Evolutionary conservation across 257 asterid species (phyloP), one percentile per base, ranked within the genome.

Genomic region (Leonotis leonurus): DNA sequence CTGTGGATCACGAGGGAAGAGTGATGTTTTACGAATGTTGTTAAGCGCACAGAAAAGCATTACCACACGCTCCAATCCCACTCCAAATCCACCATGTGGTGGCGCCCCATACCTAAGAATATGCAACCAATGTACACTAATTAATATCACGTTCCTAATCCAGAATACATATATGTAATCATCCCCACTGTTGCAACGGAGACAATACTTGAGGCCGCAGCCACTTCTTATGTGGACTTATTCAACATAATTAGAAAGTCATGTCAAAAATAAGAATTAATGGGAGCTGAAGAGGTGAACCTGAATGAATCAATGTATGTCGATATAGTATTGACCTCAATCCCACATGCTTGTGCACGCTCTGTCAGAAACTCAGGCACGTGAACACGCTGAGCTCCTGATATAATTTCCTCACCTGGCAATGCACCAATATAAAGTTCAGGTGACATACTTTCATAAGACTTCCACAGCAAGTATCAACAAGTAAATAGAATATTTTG

Each of bases 341-440:
- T 86, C 46, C 98, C 98, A 26, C 80, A 76, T 48, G 72, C 77
- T 71, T 71, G 74, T 1, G 98, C 98, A 43, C 90, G 96, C 74
- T 78, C 77, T 3, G 70, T 57, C 80, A 88, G 72, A 6, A 78
- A 67, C 64, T 86, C 90, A 6, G 95, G 80, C 36, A 78, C 78
- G 17, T 91, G 98, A 40, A 84, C 67, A 77, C 96, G 96, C 70
- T 91, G 98, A 73, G 95, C 97, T 60, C 98, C 97, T 12, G 98
- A 91, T 27, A 91, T 86, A 48, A 91, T 91, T 71, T 91, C 97
- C 75, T 91, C 98, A 22, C 98, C 98, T 88, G 45, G 68, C 24
- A 52, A 64, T 32, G 0, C 54, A 56, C 30, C 60, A 50, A 63
- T 43, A 50, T 26, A 62, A 39, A 27, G 16, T 8, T 40, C 51